Percentiles rank a stretch among this genome's conserved stretches.
These are phyloP conservation scores for Lactarius hengduanensis DNA, from an alignment of 768 basidiomycete species.

Conservation along the genomic window DNA sequence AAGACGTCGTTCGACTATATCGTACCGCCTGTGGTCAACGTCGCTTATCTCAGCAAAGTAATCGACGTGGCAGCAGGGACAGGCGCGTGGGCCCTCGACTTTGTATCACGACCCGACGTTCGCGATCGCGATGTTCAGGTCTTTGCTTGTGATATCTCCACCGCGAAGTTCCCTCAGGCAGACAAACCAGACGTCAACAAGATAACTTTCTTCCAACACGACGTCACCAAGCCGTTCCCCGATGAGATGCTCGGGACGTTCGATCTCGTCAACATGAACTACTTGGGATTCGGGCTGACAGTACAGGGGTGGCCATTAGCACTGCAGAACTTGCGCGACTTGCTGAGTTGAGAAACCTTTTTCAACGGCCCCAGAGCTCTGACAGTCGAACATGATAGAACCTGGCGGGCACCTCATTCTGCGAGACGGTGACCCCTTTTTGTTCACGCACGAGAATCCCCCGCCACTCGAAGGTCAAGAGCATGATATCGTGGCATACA, in stretches of 20 bases:
- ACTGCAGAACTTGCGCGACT: not conserved
- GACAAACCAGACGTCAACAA: not conserved
- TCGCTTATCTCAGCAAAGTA: not conserved
- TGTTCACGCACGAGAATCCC: not conserved
- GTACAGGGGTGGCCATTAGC: not conserved
- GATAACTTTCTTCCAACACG: constrained; percentile 9
- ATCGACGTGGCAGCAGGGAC: not conserved
- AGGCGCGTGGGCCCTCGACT: not conserved
- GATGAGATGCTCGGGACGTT: constrained; percentile 2
- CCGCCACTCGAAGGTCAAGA: not conserved
- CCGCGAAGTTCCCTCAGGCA: not conserved
- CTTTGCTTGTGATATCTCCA: not conserved
- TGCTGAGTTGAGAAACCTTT: constrained; percentile 8
- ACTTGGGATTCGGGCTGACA: not conserved
- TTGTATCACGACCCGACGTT: not conserved
- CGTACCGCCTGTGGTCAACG: constrained; percentile 2
- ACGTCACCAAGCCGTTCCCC: constrained; percentile 2
- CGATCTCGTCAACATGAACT: not conserved
- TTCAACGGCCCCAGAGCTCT: not conserved
- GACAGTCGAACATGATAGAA: not conserved
- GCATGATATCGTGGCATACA: not conserved
- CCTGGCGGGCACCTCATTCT: constrained; percentile 2
- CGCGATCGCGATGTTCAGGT: not conserved
- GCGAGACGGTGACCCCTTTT: not conserved
- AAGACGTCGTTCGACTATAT: not conserved